Percentiles rank a stretch among this genome's conserved stretches.
Conservation (phyloP, 2,329 filamentous ascomycete species). For the Claviceps pazoutovae region DNA sequence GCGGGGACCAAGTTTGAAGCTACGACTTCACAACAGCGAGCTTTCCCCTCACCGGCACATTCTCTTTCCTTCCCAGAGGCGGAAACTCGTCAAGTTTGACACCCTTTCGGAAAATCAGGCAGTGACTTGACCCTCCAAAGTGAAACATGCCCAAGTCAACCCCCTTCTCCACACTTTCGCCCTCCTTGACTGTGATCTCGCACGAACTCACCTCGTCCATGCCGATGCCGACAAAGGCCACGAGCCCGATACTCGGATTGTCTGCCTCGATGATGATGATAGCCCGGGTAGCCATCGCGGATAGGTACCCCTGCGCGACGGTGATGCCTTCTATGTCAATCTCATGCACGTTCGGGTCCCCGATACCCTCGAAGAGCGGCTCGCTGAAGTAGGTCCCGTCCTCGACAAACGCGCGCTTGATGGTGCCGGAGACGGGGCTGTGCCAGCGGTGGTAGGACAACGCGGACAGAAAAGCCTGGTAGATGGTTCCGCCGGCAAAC, state of each 20-base stretch:
- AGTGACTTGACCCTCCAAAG: constrained; percentile 61
- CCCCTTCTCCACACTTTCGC: constrained; percentile 53
- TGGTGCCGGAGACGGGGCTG: constrained; percentile 47
- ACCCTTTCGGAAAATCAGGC: constrained; percentile 48
- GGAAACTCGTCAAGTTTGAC: constrained; percentile 33
- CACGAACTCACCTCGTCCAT: constrained; percentile 68
- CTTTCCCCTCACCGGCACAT: constrained; percentile 25
- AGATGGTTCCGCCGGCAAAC: constrained; percentile 52
- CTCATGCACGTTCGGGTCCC: constrained; percentile 14
- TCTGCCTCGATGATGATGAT: constrained; percentile 60
- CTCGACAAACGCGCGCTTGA: constrained; percentile 42
- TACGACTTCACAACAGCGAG: constrained; percentile 19
- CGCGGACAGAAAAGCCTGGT: constrained; percentile 56
- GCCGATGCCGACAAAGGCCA: constrained; percentile 57
- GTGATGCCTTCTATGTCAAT: constrained; percentile 30
- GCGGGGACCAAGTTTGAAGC: too few relatives aligned
- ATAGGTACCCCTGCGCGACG: constrained; percentile 51
- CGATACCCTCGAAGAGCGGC: constrained; percentile 24
- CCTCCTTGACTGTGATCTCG: constrained; percentile 54
- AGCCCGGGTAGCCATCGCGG: constrained; percentile 52
- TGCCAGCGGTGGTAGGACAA: constrained; percentile 63
- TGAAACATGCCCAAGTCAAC: constrained; percentile 68
- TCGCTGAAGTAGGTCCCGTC: constrained; percentile 58
- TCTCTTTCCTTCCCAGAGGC: constrained; percentile 19
- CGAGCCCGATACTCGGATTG: constrained; percentile 50